A percentile compares a stretch with the other conserved stretches of the same genome.
Evolutionary conservation across 2,329 filamentous ascomycete genomes (phyloP).

Genomic region (Verticillium nubilum): DNA sequence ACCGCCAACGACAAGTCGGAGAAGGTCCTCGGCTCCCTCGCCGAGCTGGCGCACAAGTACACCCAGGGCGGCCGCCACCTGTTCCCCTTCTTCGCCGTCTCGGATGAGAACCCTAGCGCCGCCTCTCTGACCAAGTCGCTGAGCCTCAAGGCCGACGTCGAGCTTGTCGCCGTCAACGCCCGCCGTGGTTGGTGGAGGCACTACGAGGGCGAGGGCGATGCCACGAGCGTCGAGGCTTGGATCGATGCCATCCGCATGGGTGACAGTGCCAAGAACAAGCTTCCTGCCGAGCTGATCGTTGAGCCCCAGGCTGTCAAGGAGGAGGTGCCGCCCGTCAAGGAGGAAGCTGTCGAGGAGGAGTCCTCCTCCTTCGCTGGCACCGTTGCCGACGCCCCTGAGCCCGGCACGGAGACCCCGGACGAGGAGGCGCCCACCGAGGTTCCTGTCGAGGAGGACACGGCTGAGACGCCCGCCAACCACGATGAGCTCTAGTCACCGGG

Average conservation of each 20-base stretch:
- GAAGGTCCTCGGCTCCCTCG: constrained; percentile 57
- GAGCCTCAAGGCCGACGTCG: constrained; percentile 53
- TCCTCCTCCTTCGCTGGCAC: constrained; percentile 15
- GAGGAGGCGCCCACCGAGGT: constrained; percentile 20
- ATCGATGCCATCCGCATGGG: constrained; percentile 88
- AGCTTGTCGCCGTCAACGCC: constrained; percentile 78
- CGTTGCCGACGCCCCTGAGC: constrained; percentile 15
- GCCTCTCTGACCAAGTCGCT: constrained; percentile 52
- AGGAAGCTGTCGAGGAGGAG: not conserved
- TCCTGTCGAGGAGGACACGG: constrained; percentile 16
- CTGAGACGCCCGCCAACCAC: constrained; percentile 24
- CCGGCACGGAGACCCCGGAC: constrained; percentile 20
- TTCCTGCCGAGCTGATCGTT: constrained; percentile 57
- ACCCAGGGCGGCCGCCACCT: constrained; percentile 58
- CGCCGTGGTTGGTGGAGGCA: constrained; percentile 82
- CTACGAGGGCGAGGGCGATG: constrained; percentile 58
- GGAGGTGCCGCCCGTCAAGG: constrained; percentile 24
- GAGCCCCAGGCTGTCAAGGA: constrained; percentile 29
- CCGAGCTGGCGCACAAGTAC: constrained; percentile 73
- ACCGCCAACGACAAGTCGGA: constrained; percentile 42
- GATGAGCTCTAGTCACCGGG: constrained; percentile 43
- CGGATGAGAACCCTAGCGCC: constrained; percentile 27
- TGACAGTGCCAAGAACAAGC: constrained; percentile 72
- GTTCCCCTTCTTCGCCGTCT: constrained; percentile 79
- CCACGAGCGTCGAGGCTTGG: constrained; percentile 70